Conservation (phyloP, 116 monocot genomes). For the Papilionanthe hybrid region DNA sequence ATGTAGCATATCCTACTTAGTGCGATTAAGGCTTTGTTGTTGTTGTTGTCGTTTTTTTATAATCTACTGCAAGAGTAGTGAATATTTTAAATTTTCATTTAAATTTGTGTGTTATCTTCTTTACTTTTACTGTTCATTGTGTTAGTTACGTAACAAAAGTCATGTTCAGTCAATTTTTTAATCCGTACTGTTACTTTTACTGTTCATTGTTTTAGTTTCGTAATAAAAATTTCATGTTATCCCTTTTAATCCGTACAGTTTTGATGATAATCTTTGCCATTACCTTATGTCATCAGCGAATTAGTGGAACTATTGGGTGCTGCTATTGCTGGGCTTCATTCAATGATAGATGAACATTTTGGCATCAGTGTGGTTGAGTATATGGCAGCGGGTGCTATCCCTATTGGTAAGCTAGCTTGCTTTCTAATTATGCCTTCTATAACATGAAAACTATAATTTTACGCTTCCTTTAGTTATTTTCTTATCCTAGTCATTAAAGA, state of each 20-base stretch:
- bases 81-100: no score
- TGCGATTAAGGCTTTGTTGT: no score
- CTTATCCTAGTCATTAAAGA: neutral
- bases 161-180: no score
- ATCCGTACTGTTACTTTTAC: neutral
- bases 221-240: no score
- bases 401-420: constrained; percentile 46
- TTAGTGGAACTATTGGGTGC: constrained; percentile 74
- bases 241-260: no score
- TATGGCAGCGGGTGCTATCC: constrained; percentile 94
- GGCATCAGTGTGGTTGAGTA: constrained; percentile 93
- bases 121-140: neutral
- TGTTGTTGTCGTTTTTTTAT: no score
- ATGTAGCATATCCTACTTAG: no score
- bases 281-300: constrained; percentile 34
- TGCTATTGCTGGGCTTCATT: constrained; percentile 81
- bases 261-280: neutral
- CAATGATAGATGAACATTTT: constrained; percentile 95
- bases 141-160: no score
- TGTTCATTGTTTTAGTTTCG: no score
- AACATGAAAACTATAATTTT: neutral
- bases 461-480: neutral
- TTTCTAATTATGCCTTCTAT: neutral
- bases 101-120: neutral
- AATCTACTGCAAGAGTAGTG: no score